Evolutionary conservation across 495 filamentous ascomycete species (phyloP), one percentile per base, ranked within the genome.

Genomic region (Aspergillus ostianus): DNA sequence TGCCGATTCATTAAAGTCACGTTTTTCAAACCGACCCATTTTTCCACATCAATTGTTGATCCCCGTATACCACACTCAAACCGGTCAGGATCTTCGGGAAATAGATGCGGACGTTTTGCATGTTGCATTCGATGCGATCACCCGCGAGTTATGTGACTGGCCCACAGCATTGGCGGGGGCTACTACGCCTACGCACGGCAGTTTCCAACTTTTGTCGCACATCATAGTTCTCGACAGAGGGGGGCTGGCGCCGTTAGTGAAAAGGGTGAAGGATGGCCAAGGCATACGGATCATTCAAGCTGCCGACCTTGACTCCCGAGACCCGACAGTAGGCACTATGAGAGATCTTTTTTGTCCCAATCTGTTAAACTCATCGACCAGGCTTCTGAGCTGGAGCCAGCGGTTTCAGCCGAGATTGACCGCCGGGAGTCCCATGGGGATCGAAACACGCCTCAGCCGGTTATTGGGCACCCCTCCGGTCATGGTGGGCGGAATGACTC

Each of bases 401-500:
- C 51, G 48, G 17, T 72, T 61, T 57, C 62, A 64, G 17, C 73
- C 72, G 36, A 60, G 66, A 2, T 41, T 76, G 30, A 47, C 51
- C 1, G 30, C 60, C 19, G 56, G 63, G 6, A 45, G 41, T 7
- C 41, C 58, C 19, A 26, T 56, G 3, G 45, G 54, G 20, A 54
- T 78, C 4, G 67, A 74, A 48, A 78, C 74, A 19, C 71, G 70
- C 21, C 59, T 78, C 41, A 77, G 63, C 45, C 60, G 65, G 17
- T 56, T 78, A 7, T 47, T 78, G 12, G 68, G 72, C 18, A 53
- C 69, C 4, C 74, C 76, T 17, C 76, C 76, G 8, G 27, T 78
- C 0, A 73, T 78, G 54, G 76, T 77, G 17, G 74, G 74, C 30
- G 76, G 76, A 6, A 78, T 78, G 76, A 78, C 76, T 6, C 76